These are phyloP conservation scores for Hirsutella rhossiliensis DNA, from an alignment of 2,329 filamentous ascomycete genomes.

Conservation along the genomic window DNA sequence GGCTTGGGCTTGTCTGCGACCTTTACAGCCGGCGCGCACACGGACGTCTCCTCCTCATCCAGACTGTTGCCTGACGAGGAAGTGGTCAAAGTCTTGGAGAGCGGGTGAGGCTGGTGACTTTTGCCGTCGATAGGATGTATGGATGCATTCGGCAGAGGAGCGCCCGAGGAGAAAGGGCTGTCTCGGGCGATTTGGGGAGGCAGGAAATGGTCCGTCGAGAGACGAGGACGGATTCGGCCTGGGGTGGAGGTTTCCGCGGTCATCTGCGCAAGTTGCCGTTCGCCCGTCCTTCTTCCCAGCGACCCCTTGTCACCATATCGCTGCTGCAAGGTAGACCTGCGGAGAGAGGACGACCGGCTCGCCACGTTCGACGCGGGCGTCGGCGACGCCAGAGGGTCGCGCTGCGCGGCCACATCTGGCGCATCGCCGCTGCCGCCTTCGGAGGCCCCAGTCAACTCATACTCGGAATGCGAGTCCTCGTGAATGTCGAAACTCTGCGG, in stretches of 20 bases:
- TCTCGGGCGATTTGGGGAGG: conserved; percentile 50
- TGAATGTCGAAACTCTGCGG: conserved; percentile 37
- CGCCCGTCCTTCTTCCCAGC: conserved; percentile 47
- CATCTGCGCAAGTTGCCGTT: conserved; percentile 39
- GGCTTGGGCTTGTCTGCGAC: conserved; percentile 14
- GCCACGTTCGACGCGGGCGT: conserved; percentile 43
- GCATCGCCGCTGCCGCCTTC: conserved; percentile 5
- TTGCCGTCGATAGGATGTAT: conserved; percentile 34
- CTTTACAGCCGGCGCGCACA: conserved; percentile 16
- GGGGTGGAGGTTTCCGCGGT: conserved; percentile 43
- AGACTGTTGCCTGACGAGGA: conserved; percentile 76
- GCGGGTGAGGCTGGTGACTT: conserved; percentile 57
- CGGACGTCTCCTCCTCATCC: conserved; percentile 47
- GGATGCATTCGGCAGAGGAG: conserved; percentile 39
- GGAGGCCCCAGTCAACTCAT: conserved; percentile 34
- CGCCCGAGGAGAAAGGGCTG: conserved; percentile 47
- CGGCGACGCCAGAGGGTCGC: conserved; percentile 30
- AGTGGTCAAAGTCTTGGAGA: conserved; percentile 77
- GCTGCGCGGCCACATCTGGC: conserved; percentile 13
- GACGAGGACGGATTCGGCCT: conserved; percentile 53
- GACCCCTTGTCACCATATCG: conserved; percentile 58
- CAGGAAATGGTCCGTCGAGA: conserved; percentile 69
- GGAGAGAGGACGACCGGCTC: conserved; percentile 62
- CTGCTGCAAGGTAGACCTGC: conserved; percentile 81
- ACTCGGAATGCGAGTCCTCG: conserved; percentile 36